Conservation (phyloP, 2,329 filamentous ascomycete species). For the Sporothrix phasma region DNA sequence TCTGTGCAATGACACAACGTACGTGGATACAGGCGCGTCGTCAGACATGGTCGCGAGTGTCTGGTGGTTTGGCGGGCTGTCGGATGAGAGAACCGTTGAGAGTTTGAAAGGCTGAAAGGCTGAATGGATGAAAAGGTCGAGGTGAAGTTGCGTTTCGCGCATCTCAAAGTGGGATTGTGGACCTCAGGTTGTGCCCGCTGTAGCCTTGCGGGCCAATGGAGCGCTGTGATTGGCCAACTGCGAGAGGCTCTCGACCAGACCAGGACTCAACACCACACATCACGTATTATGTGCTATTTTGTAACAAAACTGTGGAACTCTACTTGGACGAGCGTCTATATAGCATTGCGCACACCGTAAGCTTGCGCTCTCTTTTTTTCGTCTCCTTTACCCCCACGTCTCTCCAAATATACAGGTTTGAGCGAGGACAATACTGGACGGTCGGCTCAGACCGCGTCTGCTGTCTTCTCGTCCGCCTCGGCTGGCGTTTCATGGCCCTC, state of each 20-base stretch:
- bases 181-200: neutral
- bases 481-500: neutral
- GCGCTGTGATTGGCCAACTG: neutral
- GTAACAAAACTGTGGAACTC: neutral
- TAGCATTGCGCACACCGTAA: neutral
- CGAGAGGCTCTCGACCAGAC: too few relatives aligned
- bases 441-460: neutral
- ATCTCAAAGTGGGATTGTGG: neutral
- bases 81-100: neutral
- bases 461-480: neutral
- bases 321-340: neutral
- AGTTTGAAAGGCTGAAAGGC: neutral
- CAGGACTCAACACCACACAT: neutral
- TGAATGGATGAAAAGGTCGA: neutral
- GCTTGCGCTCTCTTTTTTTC: neutral
- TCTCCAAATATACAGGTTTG: neutral
- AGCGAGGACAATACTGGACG: neutral
- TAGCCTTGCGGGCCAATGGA: neutral
- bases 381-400: neutral
- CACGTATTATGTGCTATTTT: neutral
- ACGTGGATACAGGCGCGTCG: slow-evolving; percentile 50
- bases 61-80: neutral
- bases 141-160: neutral
- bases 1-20: slow-evolving; percentile 59
- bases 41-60: slow-evolving; percentile 24